Base-by-base conservation (phyloP, 352 stramenopile genomes). In the Stephanocyclus meneghinianus region DNA sequence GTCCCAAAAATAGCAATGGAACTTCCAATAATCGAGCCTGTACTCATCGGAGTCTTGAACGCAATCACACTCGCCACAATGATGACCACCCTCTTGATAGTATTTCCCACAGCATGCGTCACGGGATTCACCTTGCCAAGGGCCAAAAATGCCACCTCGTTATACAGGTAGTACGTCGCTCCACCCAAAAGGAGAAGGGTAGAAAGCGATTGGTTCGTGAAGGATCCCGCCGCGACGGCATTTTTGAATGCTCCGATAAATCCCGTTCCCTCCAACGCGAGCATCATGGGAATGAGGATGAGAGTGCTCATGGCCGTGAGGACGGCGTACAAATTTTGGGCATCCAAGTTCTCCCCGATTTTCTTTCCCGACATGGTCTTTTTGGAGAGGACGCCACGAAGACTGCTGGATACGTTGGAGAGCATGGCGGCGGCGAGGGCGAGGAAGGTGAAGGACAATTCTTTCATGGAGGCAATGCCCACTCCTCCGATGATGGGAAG, bases 1-100 rank as follows among this genome's bases (percentile, higher is more conserved):
- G 91, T 95, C 50, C 94, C 94, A 7, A 78, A 18, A 62, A 97
- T 95, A 44, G 94, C 94, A 76, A 96, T 91, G 21, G 79, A 87
- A 37, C 90, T 95, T 75, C 94, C 94, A 71, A 94, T 84, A 73
- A 95, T 94, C 42, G 84, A 91, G 73, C 94, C 89, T 32, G 87
- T 92, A 29, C 85, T 93, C 91, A 96, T 96, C 0, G 89, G 86
- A 45, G 92, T 96, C 81, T 94, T 93, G 86, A 96, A 96, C 30
- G 91, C 92, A 78, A 96, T 88, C 32, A 95, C 92, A 30, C 88
- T 94, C 11, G 93, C 91, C 40, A 96, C 87, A 77, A 96, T 96
- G 74, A 96, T 96, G 10, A 96, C 92, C 51, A 96, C 93, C 72
- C 93, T 91, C 86, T 96, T 96, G 84, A 96, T 96, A 61, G 93